Conservation (phyloP, 495 filamentous ascomycete genomes). For the Xylaria curta region DNA sequence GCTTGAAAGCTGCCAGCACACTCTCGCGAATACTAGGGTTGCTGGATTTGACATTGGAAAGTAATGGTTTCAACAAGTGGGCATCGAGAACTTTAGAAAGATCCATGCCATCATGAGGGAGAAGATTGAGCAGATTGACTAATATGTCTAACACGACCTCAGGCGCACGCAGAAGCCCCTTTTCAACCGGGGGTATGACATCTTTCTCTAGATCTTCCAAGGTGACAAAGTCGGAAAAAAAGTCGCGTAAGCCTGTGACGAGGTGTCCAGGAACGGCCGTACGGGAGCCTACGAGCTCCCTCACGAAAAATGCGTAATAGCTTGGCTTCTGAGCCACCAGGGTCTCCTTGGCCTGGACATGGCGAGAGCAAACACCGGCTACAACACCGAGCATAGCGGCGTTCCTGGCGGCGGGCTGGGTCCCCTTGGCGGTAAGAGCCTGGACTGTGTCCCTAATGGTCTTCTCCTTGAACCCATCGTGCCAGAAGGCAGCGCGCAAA, state of each 20-base stretch:
- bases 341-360: constrained; percentile 60
- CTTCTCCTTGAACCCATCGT: constrained; percentile 60
- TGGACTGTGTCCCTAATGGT: constrained; percentile 68
- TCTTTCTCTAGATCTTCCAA: constrained; percentile 77
- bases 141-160: constrained; percentile 87
- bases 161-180: constrained; percentile 84
- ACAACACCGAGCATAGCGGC: constrained; percentile 82
- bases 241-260: constrained; percentile 75
- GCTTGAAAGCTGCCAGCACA: constrained; percentile 71
- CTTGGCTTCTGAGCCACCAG: constrained; percentile 70
- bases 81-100: constrained; percentile 72
- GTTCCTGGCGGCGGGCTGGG: constrained; percentile 68
- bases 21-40: constrained; percentile 78
- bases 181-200: constrained; percentile 81
- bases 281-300: constrained; percentile 84
- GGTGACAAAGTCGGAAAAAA: constrained; percentile 78
- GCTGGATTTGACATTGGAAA: constrained; percentile 88
- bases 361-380: constrained; percentile 80
- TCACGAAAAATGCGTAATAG: constrained; percentile 79
- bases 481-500: constrained; percentile 70
- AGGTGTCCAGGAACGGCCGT: constrained; percentile 73
- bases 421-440: constrained; percentile 68
- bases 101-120: constrained; percentile 70
- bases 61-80: constrained; percentile 79
- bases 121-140: constrained; percentile 67